Conservation (phyloP, 257 asterid genomes). For the Scutellaria galericulata region DNA sequence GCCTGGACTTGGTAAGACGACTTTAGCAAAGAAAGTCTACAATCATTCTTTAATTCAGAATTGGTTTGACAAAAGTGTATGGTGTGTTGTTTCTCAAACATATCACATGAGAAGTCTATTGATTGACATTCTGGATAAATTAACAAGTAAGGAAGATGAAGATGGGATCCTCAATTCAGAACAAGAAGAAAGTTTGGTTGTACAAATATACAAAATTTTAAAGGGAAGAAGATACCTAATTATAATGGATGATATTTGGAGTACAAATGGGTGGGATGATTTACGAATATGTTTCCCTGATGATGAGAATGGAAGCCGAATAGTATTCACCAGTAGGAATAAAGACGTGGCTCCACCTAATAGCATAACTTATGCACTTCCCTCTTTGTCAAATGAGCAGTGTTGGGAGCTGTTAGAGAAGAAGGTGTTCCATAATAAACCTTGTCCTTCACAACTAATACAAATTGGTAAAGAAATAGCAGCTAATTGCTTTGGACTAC, state of each 20-base stretch:
- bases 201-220: slow-evolving; percentile 31
- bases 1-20: slow-evolving; percentile 45
- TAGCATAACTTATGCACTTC: slow-evolving; percentile 22
- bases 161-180: neutral
- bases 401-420: slow-evolving; percentile 43
- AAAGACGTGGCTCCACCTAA: slow-evolving; percentile 22
- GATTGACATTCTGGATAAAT: slow-evolving; percentile 21
- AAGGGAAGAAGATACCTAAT: slow-evolving; percentile 40
- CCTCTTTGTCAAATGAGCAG: slow-evolving; percentile 16
- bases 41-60: slow-evolving; percentile 12
- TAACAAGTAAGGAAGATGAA: neutral
- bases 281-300: slow-evolving; percentile 19
- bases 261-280: slow-evolving; percentile 34
- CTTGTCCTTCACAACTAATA: slow-evolving; percentile 36
- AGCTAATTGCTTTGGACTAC: slow-evolving; percentile 40
- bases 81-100: slow-evolving; percentile 43
- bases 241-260: slow-evolving; percentile 55
- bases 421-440: slow-evolving; percentile 35
- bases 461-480: slow-evolving; percentile 35
- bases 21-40: slow-evolving; percentile 40
- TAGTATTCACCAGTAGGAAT: slow-evolving; percentile 43
- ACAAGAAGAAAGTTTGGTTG: neutral
- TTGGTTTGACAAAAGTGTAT: slow-evolving; percentile 32
- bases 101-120: slow-evolving; percentile 24
- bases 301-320: slow-evolving; percentile 42